Base-by-base conservation (phyloP, 257 asterid species). In the Coffea canephora region DNA sequence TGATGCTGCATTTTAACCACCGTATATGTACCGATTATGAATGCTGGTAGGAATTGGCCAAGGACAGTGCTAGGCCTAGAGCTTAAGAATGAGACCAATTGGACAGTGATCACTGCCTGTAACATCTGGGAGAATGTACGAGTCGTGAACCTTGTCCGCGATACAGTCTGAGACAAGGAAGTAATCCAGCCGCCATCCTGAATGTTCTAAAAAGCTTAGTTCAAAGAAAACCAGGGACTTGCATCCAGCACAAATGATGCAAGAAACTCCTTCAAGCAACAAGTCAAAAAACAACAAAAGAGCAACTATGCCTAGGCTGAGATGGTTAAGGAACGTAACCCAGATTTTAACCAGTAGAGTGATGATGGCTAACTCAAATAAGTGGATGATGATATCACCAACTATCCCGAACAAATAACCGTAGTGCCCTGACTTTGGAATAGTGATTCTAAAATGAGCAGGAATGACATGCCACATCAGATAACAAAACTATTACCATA, bases 171-270 rank as follows among this genome's bases (percentile, higher is more conserved):
- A 95, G 45, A 82, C 93, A 21, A 95, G 98, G 89, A 95, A 95
- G 84, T 95, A 93, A 82, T 95, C 99, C 5, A 95, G 97, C 85
- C 99, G 80, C 99, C 99, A 95, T 78, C 99, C 99, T 93, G 86
- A 69, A 69, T 6, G 36, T 59, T 45, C 65, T 12, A 18, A 69
- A 52, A 10, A 69, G 41, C 41, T 75, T 57, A 74, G 36, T 54
- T 57, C 69, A 36, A 74, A 74, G 23, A 12, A 74, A 61, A 61
- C 31, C 11, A n/a, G 21, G 6, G 21, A 59, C 43, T 39, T 39
- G 43, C 43, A 39, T 39, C 43, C 43, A 39, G 4, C 43, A 39
- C 4, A 39, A 39, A 39, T 39, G 43, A 39, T 39, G 43, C 43
- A 39, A 39, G 43, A 39, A 39, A 2, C 62, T 50, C 41, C 31